phyloP scores from a whole-genome alignment of 2,329 filamentous ascomycete species.

The Fusarium sambucinum region DNA sequence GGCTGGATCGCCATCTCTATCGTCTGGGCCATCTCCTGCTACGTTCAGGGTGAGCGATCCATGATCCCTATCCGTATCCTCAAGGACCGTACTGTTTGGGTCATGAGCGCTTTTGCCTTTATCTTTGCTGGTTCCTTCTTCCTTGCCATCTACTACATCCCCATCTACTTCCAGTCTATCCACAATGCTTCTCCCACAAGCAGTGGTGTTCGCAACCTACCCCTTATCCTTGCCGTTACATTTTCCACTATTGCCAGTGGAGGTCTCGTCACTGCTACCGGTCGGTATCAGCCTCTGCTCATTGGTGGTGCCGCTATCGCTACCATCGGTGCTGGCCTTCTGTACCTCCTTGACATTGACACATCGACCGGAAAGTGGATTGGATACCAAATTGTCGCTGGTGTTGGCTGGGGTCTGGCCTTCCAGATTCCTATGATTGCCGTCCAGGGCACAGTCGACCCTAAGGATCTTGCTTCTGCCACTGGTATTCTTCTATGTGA shows the following conservation, averaged over 20 bases:
- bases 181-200: constrained; percentile 55
- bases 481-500: constrained; percentile 62
- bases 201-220: constrained; percentile 60
- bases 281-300: constrained; percentile 60
- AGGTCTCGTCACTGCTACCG: constrained; percentile 54
- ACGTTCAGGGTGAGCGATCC: constrained; percentile 59
- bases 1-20: constrained; percentile 53
- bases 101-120: constrained; percentile 57
- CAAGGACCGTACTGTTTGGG: constrained; percentile 54
- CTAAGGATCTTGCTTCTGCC: constrained; percentile 59
- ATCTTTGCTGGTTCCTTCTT: constrained; percentile 60
- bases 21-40: constrained; percentile 55
- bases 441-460: constrained; percentile 56
- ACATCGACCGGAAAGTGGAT: constrained; percentile 61
- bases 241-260: constrained; percentile 57
- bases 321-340: constrained; percentile 58
- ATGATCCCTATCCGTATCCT: constrained; percentile 58
- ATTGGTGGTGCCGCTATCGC: constrained; percentile 59
- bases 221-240: constrained; percentile 60
- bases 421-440: constrained; percentile 66
- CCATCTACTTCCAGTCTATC: constrained; percentile 61
- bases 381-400: constrained; percentile 65
- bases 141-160: constrained; percentile 61
- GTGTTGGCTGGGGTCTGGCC: constrained; percentile 60
- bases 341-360: constrained; percentile 57